Evolutionary conservation across 2,329 filamentous ascomycete species (phyloP).

Genomic region (Lachnellula willkommii): DNA sequence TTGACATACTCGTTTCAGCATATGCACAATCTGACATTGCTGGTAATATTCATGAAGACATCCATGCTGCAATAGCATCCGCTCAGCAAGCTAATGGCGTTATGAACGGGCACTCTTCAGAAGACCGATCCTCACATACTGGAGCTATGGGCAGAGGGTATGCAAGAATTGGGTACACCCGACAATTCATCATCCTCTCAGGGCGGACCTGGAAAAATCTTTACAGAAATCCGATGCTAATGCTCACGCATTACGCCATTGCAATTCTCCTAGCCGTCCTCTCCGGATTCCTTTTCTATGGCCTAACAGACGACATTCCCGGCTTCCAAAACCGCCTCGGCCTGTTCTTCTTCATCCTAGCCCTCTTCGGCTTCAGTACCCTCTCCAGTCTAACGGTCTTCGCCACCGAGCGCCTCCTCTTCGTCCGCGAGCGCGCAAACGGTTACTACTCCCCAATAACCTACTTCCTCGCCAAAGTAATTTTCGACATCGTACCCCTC

Average conservation of each 20-base stretch:
- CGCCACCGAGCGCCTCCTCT: slow-evolving; percentile 81
- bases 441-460: slow-evolving; percentile 93
- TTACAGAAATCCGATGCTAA: slow-evolving; percentile 94
- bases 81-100: slow-evolving; percentile 64
- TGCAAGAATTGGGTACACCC: slow-evolving; percentile 68
- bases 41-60: slow-evolving; percentile 68
- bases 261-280: slow-evolving; percentile 91
- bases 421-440: slow-evolving; percentile 89
- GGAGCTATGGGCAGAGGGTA: slow-evolving; percentile 72
- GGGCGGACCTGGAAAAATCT: slow-evolving; percentile 93
- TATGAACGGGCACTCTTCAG: slow-evolving; percentile 47
- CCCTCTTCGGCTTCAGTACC: slow-evolving; percentile 94
- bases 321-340: slow-evolving; percentile 97
- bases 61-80: slow-evolving; percentile 59
- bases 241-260: slow-evolving; percentile 97
- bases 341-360: slow-evolving; percentile 94
- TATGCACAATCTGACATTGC: slow-evolving; percentile 78
- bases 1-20: slow-evolving; percentile 73
- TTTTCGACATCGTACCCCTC: slow-evolving; percentile 97
- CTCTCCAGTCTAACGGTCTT: slow-evolving; percentile 92
- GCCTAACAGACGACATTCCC: slow-evolving; percentile 88
- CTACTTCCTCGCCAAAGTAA: slow-evolving; percentile 91
- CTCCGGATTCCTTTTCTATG: slow-evolving; percentile 93
- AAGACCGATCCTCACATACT: slow-evolving; percentile 44
- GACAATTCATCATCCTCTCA: slow-evolving; percentile 87